These are phyloP conservation scores for Cylindrotheca fusiformis DNA, from an alignment of 108 stramenopile species.

Conservation along the genomic window DNA sequence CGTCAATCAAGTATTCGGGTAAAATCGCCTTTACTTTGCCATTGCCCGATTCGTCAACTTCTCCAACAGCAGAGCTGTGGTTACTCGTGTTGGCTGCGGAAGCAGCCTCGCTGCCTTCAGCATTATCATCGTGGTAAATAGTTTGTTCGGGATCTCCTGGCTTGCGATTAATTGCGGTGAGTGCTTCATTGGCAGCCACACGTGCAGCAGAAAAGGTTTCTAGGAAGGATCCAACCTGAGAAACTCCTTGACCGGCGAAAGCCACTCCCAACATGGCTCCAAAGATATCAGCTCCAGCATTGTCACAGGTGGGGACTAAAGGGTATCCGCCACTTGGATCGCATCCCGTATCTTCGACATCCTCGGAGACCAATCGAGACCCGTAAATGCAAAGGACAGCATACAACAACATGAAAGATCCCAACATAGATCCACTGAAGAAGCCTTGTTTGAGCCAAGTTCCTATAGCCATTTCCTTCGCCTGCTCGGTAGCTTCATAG, in stretches of 20 bases:
- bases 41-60: constrained; percentile 2
- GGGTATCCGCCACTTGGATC: constrained; percentile 55
- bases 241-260: constrained; percentile 65
- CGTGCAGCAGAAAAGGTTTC: constrained; percentile 63
- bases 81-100: neutral
- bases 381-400: constrained; percentile 65
- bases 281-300: constrained; percentile 56
- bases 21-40: no score
- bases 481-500: constrained; percentile 48
- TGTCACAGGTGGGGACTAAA: constrained; percentile 34
- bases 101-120: no score
- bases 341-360: constrained; percentile 50
- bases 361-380: constrained; percentile 49
- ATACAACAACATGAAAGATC: constrained; percentile 59
- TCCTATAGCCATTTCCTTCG: constrained; percentile 37
- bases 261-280: constrained; percentile 71
- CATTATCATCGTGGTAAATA: no score
- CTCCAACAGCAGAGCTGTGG: neutral
- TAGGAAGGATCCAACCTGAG: constrained; percentile 51
- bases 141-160: constrained; percentile 22
- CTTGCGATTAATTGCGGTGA: constrained; percentile 53
- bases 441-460: constrained; percentile 44
- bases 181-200: constrained; percentile 45
- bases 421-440: constrained; percentile 63
- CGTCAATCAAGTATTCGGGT: constrained; percentile 29